Percentiles rank a stretch among this genome's conserved stretches.
Evolutionary conservation across 1,284 basidiomycete species (phyloP).

Genomic region (Malassezia obtusa): DNA sequence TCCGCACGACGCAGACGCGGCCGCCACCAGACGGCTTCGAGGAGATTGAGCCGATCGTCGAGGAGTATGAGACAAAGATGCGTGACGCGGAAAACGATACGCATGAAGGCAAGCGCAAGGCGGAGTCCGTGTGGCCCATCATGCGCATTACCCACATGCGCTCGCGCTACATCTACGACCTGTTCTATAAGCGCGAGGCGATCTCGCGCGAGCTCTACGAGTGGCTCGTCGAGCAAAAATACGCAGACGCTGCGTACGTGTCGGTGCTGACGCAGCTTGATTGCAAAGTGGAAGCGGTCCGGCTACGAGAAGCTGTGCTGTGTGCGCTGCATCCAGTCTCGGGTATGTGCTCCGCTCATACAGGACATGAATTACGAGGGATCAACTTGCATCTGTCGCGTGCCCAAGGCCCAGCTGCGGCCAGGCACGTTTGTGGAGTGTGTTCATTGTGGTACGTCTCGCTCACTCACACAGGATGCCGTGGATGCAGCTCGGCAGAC

Average conservation of each 20-base stretch:
- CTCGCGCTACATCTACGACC: slow-evolving; percentile 81
- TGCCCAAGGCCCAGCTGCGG: slow-evolving; percentile 85
- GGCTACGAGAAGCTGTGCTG: slow-evolving; percentile 99
- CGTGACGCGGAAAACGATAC: slow-evolving; percentile 69
- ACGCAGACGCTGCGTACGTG: slow-evolving; percentile 87
- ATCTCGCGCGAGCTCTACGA: slow-evolving; percentile 90
- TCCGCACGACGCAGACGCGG: slow-evolving; percentile 86
- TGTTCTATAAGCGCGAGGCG: slow-evolving; percentile 96
- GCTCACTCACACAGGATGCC: slow-evolving; percentile 18
- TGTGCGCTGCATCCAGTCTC: slow-evolving; percentile 88
- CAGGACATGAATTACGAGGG: slow-evolving; percentile 98
- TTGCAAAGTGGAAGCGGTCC: slow-evolving; percentile 98
- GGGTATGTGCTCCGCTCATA: slow-evolving; percentile 53
- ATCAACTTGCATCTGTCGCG: slow-evolving; percentile 95
- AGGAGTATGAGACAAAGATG: slow-evolving; percentile 46
- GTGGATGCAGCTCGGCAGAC: slow-evolving; percentile 36
- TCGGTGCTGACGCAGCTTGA: slow-evolving; percentile 57
- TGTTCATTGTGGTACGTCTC: slow-evolving; percentile 77
- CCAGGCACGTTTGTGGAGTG: slow-evolving; percentile 90
- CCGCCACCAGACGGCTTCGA: slow-evolving; percentile 93
- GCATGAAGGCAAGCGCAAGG: slow-evolving; percentile 93
- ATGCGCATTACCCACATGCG: slow-evolving; percentile 94
- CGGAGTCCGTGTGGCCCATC: slow-evolving; percentile 95
- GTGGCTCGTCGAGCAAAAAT: slow-evolving; percentile 94
- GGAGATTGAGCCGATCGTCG: slow-evolving; percentile 63